phyloP scores from a whole-genome alignment of 208 protist species.

The Jaenimonas drosophilae region DNA sequence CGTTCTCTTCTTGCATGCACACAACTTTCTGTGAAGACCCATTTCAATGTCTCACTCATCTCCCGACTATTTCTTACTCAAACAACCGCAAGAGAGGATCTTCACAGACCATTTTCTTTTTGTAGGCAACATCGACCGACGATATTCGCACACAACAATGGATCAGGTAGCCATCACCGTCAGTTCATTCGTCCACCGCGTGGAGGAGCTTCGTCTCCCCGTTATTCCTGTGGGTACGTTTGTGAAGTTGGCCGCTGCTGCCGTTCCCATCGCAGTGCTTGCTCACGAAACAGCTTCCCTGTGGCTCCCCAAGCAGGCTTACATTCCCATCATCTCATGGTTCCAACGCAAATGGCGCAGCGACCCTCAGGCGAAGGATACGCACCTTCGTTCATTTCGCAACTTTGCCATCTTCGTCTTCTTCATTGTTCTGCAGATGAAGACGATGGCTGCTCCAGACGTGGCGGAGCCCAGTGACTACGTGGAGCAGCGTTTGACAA shows the following conservation, averaged over 20 bases:
- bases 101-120: too few relatives aligned
- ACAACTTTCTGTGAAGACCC: too few relatives aligned
- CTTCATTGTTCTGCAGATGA: conserved; percentile 42
- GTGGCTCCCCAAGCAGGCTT: conserved; percentile 53
- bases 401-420: conserved; percentile 67
- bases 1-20: too few relatives aligned
- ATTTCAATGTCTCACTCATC: too few relatives aligned
- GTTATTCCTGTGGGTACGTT: conserved; percentile 40
- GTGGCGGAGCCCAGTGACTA: conserved; percentile 49
- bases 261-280: conserved; percentile 67
- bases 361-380: conserved; percentile 41
- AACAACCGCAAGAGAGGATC: too few relatives aligned
- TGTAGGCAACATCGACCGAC: too few relatives aligned
- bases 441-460: conserved; percentile 20
- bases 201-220: conserved; percentile 59
- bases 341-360: conserved; percentile 61
- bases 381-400: conserved; percentile 33
- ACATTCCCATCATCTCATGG: conserved; percentile 63
- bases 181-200: conserved; percentile 45
- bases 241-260: conserved; percentile 44
- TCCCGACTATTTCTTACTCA: too few relatives aligned
- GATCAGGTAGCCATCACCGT: conserved; percentile 53
- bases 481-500: conserved; percentile 52
- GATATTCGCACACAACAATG: conserved; percentile 25
- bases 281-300: conserved; percentile 66